Evolutionary conservation across 2,329 filamentous ascomycete genomes (phyloP), one percentile per base, ranked within the genome.

Genomic region (Neurospora crassa): DNA sequence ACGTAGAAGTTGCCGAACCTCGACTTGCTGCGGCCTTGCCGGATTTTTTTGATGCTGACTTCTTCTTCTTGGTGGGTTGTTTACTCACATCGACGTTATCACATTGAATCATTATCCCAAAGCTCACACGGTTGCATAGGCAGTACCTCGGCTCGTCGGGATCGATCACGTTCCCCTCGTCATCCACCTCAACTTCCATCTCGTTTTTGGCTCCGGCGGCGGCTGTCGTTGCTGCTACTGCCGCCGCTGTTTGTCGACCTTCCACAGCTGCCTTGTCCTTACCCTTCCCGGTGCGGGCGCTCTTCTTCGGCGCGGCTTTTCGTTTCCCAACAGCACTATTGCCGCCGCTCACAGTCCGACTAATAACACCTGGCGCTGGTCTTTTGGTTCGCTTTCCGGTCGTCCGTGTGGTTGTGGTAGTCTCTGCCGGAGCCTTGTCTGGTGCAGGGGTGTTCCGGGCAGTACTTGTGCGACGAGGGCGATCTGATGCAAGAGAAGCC

Each of bases 81-180:
- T 70, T 70, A 82, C 89, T 87, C 82, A 92, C 90, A 80, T 92
- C 90, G 67, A 88, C 84, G 76, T 93, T 93, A 77, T 95, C 92
- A 80, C 92, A 96, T 73, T 89, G 88, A 78, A 96, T 92, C 92
- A 96, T 96, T 24, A 87, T 89, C 70, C 92, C 92, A 78, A 90
- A 94, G 79, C 91, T 93, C 70, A 96, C 91, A 71, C 92, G 85
- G 75, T 92, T 91, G 80, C 92, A 96, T 70, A 91, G 80, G 78
- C 92, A 96, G 79, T 96, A 96, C 73, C 88, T 84, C 59, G 90
- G 87, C 82, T 96, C 92, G 70, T 93, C 83, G 0, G 91, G 90
- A 77, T 94, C 91, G 77, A 94, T 91, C 37, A 87, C 81, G 72
- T 90, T 90, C 12, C 89, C 89, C 73, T 91, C 89, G 76, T 91